Conservation (phyloP, 1,139 yeast genomes). For the Magnusiomyces clavatus region DNA sequence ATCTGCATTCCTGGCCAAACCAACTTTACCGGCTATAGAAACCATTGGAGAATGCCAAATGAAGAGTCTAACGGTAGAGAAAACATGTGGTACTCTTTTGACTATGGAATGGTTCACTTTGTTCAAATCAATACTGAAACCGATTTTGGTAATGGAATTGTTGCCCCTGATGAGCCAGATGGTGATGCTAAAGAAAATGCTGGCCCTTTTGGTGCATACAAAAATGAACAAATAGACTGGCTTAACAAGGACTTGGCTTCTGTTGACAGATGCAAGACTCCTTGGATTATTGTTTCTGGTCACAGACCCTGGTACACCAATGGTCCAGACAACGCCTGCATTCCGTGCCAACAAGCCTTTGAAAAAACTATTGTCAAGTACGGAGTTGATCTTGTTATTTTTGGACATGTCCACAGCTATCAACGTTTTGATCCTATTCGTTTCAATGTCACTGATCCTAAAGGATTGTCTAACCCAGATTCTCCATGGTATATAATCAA, state of each 20-base stretch:
- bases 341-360: conserved; percentile 25
- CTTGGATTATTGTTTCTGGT: conserved; percentile 32
- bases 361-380: conserved; percentile 23
- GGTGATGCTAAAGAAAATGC: conserved; percentile 20
- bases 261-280: conserved; percentile 27
- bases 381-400: conserved; percentile 25
- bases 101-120: conserved; percentile 29
- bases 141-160: conserved; percentile 24
- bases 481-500: conserved; percentile 29
- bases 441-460: conserved; percentile 21
- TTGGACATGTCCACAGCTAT: conserved; percentile 29
- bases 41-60: conserved; percentile 25
- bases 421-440: conserved; percentile 24
- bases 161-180: conserved; percentile 24
- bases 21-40: conserved; percentile 23
- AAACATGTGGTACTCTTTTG: conserved; percentile 30
- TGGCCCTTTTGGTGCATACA: conserved; percentile 22
- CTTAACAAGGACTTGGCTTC: conserved; percentile 37
- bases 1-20: conserved; percentile 22
- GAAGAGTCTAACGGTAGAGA: conserved; percentile 20
- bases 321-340: conserved; percentile 9
- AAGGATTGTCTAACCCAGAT: conserved; percentile 25
- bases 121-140: conserved; percentile 28
- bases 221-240: conserved; percentile 31
- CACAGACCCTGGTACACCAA: conserved; percentile 34